Base-by-base conservation (phyloP, 352 stramenopile species). In the Phytophthora nicotianae region DNA sequence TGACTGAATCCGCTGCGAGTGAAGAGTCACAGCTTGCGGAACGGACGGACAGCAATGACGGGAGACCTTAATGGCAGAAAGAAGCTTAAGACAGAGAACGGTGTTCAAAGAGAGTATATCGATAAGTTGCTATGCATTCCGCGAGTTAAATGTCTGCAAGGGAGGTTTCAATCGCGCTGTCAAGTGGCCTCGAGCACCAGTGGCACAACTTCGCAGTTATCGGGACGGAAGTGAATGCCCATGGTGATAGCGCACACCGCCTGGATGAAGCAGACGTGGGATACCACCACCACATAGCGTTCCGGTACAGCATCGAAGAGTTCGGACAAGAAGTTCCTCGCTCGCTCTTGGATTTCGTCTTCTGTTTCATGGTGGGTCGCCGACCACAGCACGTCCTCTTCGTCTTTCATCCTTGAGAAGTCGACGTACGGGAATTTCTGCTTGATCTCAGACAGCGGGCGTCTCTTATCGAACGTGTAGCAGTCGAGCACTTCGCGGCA, bases 391-490 rank as follows among this genome's bases (percentile, higher is more conserved):
- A 54, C 14, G 50, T 92, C 83, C 20, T 79, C 49, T 35, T 90
- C 77, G 54, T 87, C 69, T 40, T 32, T 40, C 35, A 92, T 68
- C 37, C 42, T 56, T 3, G 69, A 72, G 38, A 90, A 90, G 57
- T 90, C 75, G 10, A 92, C 77, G 5, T 66, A 48, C 2, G 83
- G 73, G 59, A 92, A 92, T 52, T 81, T 81, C 17, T 27, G n/a
- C 33, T 61, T 63, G 52, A 90, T 62, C 54, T 77, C 58, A 2
- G 70, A 62, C 32, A 82, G 56, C 20, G 79, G 19, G 0, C 74
- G 70, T 23, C 83, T 68, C 62, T 89, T 89, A 57, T 90, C 78
- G 43, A 81, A 93, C 27, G 74, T 89, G 61, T 91, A 75, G 24
- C 83, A 72, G 21, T 84, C 81, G 4, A 91, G 65, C n/a, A 72